Conservation (phyloP, 768 basidiomycete species). For the Saitozyma sp. region DNA sequence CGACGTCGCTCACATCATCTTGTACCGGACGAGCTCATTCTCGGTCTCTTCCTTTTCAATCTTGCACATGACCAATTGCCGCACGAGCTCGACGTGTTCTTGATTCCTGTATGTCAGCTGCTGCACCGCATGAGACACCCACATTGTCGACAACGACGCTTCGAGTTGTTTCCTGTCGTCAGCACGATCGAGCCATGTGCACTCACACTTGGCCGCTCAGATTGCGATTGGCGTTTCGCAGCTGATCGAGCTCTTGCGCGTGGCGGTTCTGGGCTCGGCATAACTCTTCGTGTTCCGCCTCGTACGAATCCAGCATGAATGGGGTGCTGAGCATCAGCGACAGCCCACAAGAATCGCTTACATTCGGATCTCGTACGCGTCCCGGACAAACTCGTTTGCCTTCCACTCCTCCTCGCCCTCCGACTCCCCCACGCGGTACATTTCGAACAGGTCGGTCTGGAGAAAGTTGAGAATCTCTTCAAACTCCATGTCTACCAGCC, state of each 20-base stretch:
- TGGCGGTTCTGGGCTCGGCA: constrained; percentile 77
- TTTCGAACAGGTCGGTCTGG: constrained; percentile 77
- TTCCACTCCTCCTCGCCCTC: constrained; percentile 57
- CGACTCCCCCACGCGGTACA: constrained; percentile 62
- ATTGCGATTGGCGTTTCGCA: constrained; percentile 75
- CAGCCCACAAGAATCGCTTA: constrained; percentile 28
- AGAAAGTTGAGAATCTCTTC: constrained; percentile 85
- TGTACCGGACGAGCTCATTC: constrained; percentile 89
- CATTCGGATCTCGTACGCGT: constrained; percentile 80
- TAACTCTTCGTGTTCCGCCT: constrained; percentile 82
- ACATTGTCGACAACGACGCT: constrained; percentile 61
- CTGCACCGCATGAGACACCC: constrained; percentile 53
- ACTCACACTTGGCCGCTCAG: constrained; percentile 78
- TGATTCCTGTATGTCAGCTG: constrained; percentile 34
- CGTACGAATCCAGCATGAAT: constrained; percentile 89
- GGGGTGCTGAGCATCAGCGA: constrained; percentile 61
- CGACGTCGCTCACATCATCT: constrained; percentile 68
- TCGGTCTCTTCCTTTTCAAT: constrained; percentile 91
- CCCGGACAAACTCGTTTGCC: constrained; percentile 80
- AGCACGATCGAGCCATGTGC: constrained; percentile 1
- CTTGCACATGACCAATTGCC: constrained; percentile 84
- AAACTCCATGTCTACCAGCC: constrained; percentile 76
- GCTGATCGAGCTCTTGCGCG: constrained; percentile 74
- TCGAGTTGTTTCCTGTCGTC: constrained; percentile 74
- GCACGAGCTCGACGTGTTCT: constrained; percentile 52